Base-by-base conservation (phyloP, 1,284 basidiomycete species). In the Naganishia cerealis region DNA sequence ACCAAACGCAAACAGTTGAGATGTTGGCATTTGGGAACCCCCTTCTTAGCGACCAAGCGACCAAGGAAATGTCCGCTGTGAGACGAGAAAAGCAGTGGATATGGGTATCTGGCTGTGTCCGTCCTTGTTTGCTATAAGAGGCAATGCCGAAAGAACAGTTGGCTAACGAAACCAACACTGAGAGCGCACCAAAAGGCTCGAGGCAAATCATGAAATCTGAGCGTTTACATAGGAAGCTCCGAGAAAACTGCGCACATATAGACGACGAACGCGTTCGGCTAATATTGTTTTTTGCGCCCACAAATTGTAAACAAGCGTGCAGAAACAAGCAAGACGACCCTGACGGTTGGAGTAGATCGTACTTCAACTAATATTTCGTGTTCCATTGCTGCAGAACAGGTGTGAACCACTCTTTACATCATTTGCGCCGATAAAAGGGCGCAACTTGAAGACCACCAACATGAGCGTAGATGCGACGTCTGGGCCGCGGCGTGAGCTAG, bases 1-100 rank as follows among this genome's bases (percentile, higher is more conserved):
- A 16, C 67, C 67, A 33, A 61, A 68, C 6, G 67, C 67, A 54
- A 68, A 63, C 38, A 63, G 33, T 36, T 63, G 67, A 29, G 42
- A 48, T 48, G 57, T 46, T 29, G 26, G 36, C 54, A 50, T 50
- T 24, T 24, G 46, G 21, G 24, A 46, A 46, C n/a, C n/a, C n/a
- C n/a, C n/a, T n/a, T n/a, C n/a, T n/a, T n/a, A n/a, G n/a, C n/a
- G n/a, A n/a, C n/a, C n/a, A n/a, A n/a, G n/a, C n/a, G n/a, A n/a
- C n/a, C n/a, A n/a, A n/a, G n/a, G n/a, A n/a, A n/a, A n/a, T n/a
- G n/a, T n/a, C n/a, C n/a, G n/a, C n/a, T n/a, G n/a, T n/a, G n/a
- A n/a, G n/a, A n/a, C n/a, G n/a, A n/a, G n/a, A n/a, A n/a, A n/a
- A n/a, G n/a, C n/a, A n/a, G n/a, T n/a, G n/a, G n/a, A n/a, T n/a